phyloP scores from a whole-genome alignment of 2,329 filamentous ascomycete species.

The Neocucurbitaria cava region DNA sequence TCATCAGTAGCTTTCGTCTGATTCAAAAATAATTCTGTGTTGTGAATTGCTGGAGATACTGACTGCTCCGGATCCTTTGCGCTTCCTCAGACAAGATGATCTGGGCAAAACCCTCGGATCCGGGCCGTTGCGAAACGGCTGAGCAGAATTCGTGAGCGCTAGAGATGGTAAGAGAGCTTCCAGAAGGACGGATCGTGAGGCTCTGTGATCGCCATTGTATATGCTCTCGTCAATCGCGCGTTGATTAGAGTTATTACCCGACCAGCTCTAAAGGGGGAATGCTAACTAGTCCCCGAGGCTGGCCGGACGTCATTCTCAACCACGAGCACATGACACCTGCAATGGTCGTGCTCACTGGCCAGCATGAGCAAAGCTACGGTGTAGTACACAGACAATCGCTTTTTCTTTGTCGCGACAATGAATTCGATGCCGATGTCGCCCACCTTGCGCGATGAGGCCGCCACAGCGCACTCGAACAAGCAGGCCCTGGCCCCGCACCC shows the following conservation, averaged over 20 bases:
- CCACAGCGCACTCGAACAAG: constrained; percentile 5
- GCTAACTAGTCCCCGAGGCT: not conserved
- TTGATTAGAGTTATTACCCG: not conserved
- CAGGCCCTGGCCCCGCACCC: constrained; percentile 6
- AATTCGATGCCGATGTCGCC: constrained; percentile 3
- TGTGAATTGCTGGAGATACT: not conserved
- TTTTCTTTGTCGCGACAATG: not conserved
- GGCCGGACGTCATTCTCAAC: not conserved
- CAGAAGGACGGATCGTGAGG: not conserved
- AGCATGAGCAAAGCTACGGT: constrained; percentile 13
- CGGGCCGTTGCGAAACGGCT: not conserved
- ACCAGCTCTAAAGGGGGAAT: not conserved
- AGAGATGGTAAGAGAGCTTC: not conserved
- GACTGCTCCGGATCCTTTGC: not conserved
- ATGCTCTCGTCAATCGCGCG: not conserved
- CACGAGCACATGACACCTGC: not conserved
- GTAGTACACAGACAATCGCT: constrained; percentile 6
- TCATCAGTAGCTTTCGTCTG: not conserved
- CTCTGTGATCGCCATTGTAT: not conserved
- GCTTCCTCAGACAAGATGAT: not conserved
- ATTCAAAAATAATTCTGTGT: not conserved
- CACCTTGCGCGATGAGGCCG: constrained; percentile 18
- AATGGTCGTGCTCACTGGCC: not conserved
- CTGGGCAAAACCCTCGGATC: not conserved
- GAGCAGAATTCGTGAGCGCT: not conserved